Evolutionary conservation across 768 basidiomycete genomes (phyloP).

Genomic region (Suillus fuscotomentosus): DNA sequence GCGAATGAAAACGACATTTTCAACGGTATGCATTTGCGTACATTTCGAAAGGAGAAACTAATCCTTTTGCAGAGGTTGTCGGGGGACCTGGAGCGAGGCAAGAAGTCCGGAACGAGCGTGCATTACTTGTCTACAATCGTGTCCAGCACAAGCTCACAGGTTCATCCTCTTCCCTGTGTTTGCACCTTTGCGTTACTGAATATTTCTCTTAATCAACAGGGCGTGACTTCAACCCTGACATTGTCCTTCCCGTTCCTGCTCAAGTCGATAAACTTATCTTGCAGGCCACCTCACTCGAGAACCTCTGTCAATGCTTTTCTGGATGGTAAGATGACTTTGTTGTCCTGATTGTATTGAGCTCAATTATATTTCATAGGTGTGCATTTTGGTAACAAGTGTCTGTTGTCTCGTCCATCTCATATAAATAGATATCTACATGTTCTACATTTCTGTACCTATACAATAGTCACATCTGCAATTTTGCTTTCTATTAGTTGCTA

Average conservation of each 20-base stretch:
- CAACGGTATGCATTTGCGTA: slow-evolving; percentile 55
- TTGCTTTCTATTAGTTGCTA: not conserved
- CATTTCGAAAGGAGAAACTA: slow-evolving; percentile 3
- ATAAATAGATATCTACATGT: slow-evolving; percentile 10
- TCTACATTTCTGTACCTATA: slow-evolving; percentile 22
- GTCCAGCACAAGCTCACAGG: slow-evolving; percentile 95
- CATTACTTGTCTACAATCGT: slow-evolving; percentile 89
- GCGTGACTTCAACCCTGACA: slow-evolving; percentile 88
- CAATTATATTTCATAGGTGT: slow-evolving; percentile 42
- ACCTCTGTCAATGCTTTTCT: slow-evolving; percentile 95
- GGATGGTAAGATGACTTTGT: slow-evolving; percentile 63
- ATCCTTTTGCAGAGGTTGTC: slow-evolving; percentile 33
- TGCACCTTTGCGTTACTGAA: not conserved
- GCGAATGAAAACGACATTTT: slow-evolving; percentile 95
- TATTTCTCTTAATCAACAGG: slow-evolving; percentile 42
- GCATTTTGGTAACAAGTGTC: slow-evolving; percentile 62
- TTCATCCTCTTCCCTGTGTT: slow-evolving; percentile 28
- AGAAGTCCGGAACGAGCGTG: slow-evolving; percentile 90
- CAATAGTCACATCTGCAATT: not conserved
- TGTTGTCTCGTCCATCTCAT: slow-evolving; percentile 12
- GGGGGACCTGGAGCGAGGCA: slow-evolving; percentile 60
- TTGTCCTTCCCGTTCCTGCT: slow-evolving; percentile 64
- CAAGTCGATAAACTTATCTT: slow-evolving; percentile 94
- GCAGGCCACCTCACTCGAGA: slow-evolving; percentile 91
- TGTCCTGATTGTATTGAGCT: not conserved